A percentile compares a stretch with the other conserved stretches of the same genome.
These are phyloP conservation scores for Linanthus parryae DNA, from an alignment of 148 eudicot genomes.

Conservation along the genomic window DNA sequence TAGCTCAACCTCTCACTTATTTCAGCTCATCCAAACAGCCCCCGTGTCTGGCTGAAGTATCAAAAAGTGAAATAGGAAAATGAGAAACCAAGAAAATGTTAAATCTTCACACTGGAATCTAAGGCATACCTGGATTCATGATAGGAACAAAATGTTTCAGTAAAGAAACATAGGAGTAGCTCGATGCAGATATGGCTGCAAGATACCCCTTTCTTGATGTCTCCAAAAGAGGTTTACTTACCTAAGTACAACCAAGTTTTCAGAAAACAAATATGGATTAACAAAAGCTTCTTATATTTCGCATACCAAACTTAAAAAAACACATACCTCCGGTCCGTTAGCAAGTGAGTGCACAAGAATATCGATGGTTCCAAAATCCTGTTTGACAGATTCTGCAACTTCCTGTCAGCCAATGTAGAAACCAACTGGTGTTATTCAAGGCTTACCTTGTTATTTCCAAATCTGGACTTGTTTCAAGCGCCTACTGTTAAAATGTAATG, in stretches of 20 bases:
- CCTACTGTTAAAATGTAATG: too few relatives aligned
- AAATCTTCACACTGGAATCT: conserved; percentile 9
- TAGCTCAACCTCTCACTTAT: background rate
- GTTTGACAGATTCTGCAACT: conserved; percentile 72
- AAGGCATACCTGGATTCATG: conserved; percentile 74
- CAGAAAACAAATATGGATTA: too few relatives aligned
- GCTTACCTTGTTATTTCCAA: too few relatives aligned
- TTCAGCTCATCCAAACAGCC: too few relatives aligned
- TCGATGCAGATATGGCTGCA: conserved; percentile 94
- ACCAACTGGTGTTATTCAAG: too few relatives aligned
- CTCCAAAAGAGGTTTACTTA: conserved; percentile 85
- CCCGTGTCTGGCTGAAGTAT: background rate
- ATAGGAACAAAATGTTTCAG: conserved; percentile 88
- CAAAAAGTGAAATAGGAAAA: conserved; percentile 2
- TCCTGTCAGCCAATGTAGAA: conserved; percentile 38
- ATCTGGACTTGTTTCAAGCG: too few relatives aligned
- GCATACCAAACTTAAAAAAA: too few relatives aligned
- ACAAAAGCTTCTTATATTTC: too few relatives aligned
- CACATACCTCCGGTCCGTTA: conserved; percentile 87
- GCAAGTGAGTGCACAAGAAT: conserved; percentile 97
- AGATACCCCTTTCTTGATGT: conserved; percentile 88
- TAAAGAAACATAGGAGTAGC: conserved; percentile 88
- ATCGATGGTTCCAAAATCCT: conserved; percentile 92
- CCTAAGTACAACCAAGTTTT: conserved; percentile 31
- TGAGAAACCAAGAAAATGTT: background rate